Conservation (phyloP, 2,329 filamentous ascomycete species). For the Pseudogymnoascus pannorum region DNA sequence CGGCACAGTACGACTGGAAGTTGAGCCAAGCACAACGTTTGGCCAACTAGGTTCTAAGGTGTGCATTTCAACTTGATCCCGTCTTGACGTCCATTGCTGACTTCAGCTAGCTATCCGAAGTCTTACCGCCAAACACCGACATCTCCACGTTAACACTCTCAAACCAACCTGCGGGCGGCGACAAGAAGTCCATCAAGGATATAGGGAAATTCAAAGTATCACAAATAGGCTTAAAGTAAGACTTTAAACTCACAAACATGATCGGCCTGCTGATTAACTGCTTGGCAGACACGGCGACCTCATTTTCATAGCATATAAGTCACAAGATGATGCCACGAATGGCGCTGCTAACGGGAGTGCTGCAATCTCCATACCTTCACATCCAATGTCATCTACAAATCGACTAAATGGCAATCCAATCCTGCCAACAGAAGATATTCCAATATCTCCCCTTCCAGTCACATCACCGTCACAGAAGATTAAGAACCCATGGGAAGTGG, state of each 20-base stretch:
- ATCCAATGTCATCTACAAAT: constrained; percentile 42
- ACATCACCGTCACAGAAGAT: constrained; percentile 53
- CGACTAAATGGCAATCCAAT: constrained; percentile 74
- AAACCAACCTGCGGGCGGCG: constrained; percentile 50
- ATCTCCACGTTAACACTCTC: constrained; percentile 53
- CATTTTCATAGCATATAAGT: constrained; percentile 76
- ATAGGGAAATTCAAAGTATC: constrained; percentile 49
- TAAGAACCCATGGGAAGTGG: constrained; percentile 88
- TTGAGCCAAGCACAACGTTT: constrained; percentile 70
- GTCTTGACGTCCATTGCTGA: constrained; percentile 14
- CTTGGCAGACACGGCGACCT: constrained; percentile 72
- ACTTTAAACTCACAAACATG: not conserved
- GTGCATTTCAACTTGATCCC: constrained; percentile 14
- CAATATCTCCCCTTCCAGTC: constrained; percentile 52
- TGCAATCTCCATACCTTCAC: constrained; percentile 21
- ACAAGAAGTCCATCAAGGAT: constrained; percentile 51
- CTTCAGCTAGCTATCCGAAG: constrained; percentile 43
- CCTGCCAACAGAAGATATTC: constrained; percentile 58
- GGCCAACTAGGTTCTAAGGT: constrained; percentile 50
- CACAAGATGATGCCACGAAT: constrained; percentile 42
- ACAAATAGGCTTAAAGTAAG: constrained; percentile 54
- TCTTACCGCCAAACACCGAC: constrained; percentile 56
- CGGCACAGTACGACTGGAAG: constrained; percentile 80
- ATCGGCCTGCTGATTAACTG: not conserved
- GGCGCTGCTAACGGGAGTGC: constrained; percentile 33